Base-by-base conservation (phyloP, 2,329 filamentous ascomycete genomes). In the Xylaria sp. region DNA sequence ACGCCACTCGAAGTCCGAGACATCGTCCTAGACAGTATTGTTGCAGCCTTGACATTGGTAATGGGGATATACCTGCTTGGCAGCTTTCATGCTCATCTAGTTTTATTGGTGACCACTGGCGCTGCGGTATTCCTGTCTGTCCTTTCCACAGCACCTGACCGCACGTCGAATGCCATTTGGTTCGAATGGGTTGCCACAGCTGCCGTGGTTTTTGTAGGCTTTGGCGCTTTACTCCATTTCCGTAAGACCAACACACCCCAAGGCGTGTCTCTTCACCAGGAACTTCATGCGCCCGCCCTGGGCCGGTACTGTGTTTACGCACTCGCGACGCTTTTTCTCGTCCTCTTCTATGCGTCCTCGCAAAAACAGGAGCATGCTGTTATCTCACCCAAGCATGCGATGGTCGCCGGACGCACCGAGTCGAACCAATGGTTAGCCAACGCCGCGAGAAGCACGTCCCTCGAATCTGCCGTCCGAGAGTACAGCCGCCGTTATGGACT, bases 401-500 rank as follows among this genome's bases (percentile, higher is more conserved):
- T 86, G 58, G 71, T 77, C 21, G 74, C 76, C 42, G 76, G 84
- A n/a, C 77, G 82, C 51, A 67, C 70, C n/a, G 75, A 81, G 68
- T 82, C 83, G 12, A 78, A 81, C 57, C 66, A 73, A 15, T 74
- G 79, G 47, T 81, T 84, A 72, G 40, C 76, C 72, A 43, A 82
- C 83, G 75, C 81, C 14, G 72, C 70, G 42, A 75, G 76, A 40
- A 79, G 78, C 40, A 83, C 81, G 54, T 85, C 82, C 1, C 76
- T 92, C 37, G 76, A 78, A 21, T 83, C 86, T 47, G 89, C 89
- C 11, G 84, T 89, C n/a, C 74, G 77, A 17, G 87, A 90, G 71
- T 92, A 92, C 73, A 82, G 82, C 56, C 81, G 82, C 49, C 83
- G 89, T 60, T 89, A 91, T 73, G 81, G 83, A 15, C 81, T 91